Conservation (phyloP, 2,329 filamentous ascomycete species). For the Colletotrichum cuscutae region DNA sequence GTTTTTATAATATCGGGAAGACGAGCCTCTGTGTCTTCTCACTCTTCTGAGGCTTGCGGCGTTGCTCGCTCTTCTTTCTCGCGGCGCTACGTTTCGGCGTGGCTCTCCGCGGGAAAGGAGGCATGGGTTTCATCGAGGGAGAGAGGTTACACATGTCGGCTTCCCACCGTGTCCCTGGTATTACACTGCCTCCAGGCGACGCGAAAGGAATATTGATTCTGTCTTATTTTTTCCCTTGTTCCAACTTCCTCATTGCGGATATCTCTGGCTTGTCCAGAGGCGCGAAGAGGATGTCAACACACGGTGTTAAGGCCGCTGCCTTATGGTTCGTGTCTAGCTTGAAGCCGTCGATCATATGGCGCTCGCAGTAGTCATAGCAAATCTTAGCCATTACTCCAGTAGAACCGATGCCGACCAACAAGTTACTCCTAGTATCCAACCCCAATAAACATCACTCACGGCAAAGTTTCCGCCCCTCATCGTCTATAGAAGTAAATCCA, state of each 20-base stretch:
- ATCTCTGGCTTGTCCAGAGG: neutral
- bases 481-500: neutral
- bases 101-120: neutral
- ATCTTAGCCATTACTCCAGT: neutral
- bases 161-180: constrained; percentile 18
- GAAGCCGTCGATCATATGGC: neutral
- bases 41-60: neutral
- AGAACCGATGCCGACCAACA: too few species aligned
- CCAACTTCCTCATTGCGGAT: neutral
- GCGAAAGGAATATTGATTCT: neutral
- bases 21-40: neutral
- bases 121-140: neutral
- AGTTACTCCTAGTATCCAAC: neutral
- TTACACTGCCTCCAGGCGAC: constrained; percentile 18
- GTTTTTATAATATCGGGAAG: neutral
- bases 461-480: neutral
- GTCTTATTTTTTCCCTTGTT: neutral
- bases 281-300: neutral
- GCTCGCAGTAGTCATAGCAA: neutral
- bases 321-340: neutral
- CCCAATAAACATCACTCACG: neutral
- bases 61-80: neutral
- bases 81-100: too few species aligned
- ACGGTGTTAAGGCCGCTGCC: neutral
- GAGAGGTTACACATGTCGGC: neutral